Evolutionary conservation across 305 asterid genomes (phyloP), one percentile per base, ranked within the genome.

Genomic region (Solanum aculeatissimum): DNA sequence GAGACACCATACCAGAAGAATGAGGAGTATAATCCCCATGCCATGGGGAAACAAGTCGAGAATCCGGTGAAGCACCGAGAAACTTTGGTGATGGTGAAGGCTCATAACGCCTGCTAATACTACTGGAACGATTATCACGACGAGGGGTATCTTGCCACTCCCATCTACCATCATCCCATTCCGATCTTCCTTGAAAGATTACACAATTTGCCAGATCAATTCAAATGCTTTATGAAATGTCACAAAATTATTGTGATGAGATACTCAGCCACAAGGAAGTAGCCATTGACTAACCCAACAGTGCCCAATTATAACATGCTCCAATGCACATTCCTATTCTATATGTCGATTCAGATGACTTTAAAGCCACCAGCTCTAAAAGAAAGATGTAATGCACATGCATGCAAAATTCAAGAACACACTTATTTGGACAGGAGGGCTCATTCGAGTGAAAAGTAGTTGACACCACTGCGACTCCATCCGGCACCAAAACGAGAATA

Each of bases 81-180:
- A 87, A 90, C 97, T 89, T 93, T 60, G 98, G 99, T 70, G 97
- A 96, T 5, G 93, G 98, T 70, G 91, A 96, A 87, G 92, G 95
- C 77, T 88, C 94, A 86, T 94, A 84, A 84, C 81, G 90, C 86
- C 93, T 90, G 86, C 92, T 91, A 84, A 90, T 91, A 85, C 92
- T 88, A 75, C 92, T 70, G 85, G 89, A 81, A 82, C 78, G 92
- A 60, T 91, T 89, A 83, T 93, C 97, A 9, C 92, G 94, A 51
- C 91, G 91, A 51, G 99, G 99, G 77, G 96, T 83, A 84, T 93
- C 98, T 89, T 92, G 94, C 99, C 99, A 95, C 88, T 97, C 98
- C 98, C 98, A 95, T 84, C 92, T 91, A 82, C 98, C 97, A 85
- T 97, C 97, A 89, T 97, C 99, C 99, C 99, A 97, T 60, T 94